Conservation (phyloP, 2,329 filamentous ascomycete species). For the Phaeophleospora eucalypticola region DNA sequence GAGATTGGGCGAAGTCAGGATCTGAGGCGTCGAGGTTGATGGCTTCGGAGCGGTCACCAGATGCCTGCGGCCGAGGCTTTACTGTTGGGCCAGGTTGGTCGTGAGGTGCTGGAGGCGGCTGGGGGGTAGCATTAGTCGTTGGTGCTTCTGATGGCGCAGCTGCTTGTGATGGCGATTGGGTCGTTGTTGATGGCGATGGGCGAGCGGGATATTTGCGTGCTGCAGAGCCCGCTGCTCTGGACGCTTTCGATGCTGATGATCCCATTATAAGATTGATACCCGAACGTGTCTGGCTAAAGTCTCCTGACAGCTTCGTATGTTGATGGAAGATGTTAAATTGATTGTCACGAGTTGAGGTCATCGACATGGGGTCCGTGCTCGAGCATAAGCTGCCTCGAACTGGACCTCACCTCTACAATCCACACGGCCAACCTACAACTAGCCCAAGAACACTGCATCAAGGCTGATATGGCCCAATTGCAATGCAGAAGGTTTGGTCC, state of each 20-base stretch:
- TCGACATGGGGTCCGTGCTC: too few relatives aligned
- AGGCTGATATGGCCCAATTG: too few relatives aligned
- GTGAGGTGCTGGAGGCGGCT: constrained; percentile 28
- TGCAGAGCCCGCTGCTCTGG: constrained; percentile 47
- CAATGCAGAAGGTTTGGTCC: too few relatives aligned
- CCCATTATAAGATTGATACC: constrained; percentile 43
- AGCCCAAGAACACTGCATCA: too few relatives aligned
- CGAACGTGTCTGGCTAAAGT: background rate
- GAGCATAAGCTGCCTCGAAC: too few relatives aligned
- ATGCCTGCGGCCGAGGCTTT: constrained; percentile 38
- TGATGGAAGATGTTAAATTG: too few relatives aligned
- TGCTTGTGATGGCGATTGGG: constrained; percentile 24
- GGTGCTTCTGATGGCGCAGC: constrained; percentile 25
- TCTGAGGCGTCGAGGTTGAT: constrained; percentile 60
- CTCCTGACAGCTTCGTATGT: background rate
- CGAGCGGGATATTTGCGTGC: constrained; percentile 55
- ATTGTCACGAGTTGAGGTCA: too few relatives aligned
- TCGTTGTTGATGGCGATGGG: constrained; percentile 20
- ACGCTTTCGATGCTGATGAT: constrained; percentile 55
- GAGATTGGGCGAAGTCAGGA: constrained; percentile 71
- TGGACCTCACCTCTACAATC: too few relatives aligned
- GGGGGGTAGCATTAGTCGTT: constrained; percentile 24
- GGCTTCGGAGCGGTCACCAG: constrained; percentile 40
- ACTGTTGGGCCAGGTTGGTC: constrained; percentile 39
- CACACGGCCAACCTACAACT: too few relatives aligned